These are phyloP conservation scores for Trichoderma citrinoviride DNA, from an alignment of 2,329 filamentous ascomycete genomes.

Conservation along the genomic window DNA sequence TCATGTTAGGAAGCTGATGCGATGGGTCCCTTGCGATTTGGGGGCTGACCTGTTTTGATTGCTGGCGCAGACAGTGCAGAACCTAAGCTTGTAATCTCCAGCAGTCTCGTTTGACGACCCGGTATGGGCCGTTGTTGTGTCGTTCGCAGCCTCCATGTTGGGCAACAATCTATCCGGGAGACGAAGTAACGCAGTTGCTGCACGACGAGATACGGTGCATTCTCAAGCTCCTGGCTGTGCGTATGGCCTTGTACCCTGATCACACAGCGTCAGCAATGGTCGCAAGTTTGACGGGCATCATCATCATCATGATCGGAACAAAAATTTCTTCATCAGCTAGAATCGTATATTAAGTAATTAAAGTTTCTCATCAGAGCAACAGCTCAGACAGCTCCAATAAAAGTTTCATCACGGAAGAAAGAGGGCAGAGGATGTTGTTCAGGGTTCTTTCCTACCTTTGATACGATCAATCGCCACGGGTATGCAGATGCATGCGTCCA, in stretches of 20 bases:
- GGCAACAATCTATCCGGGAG: slow-evolving; percentile 18
- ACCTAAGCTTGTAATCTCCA: slow-evolving; percentile 81
- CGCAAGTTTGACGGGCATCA: background rate
- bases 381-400: slow-evolving; percentile 80
- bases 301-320: background rate
- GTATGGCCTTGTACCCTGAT: background rate
- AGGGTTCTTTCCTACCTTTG: slow-evolving; percentile 26
- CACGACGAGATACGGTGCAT: slow-evolving; percentile 25
- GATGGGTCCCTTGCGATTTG: background rate
- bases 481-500: background rate
- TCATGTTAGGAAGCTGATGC: slow-evolving; percentile 6
- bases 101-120: slow-evolving; percentile 49
- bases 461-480: background rate
- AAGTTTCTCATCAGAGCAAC: slow-evolving; percentile 59
- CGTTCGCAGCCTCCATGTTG: slow-evolving; percentile 46
- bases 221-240: slow-evolving; percentile 21
- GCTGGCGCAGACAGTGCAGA: slow-evolving; percentile 98
- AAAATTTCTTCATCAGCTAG: slow-evolving; percentile 35
- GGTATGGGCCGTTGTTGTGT: slow-evolving; percentile 39
- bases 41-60: slow-evolving; percentile 84
- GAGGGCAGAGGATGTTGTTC: background rate
- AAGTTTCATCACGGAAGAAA: slow-evolving; percentile 44
- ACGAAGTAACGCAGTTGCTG: slow-evolving; percentile 12
- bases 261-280: slow-evolving; percentile 16
- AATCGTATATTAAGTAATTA: slow-evolving; percentile 52